Conservation (phyloP, 164 flowering plant genomes). For the Dillenia suffruticosa region DNA sequence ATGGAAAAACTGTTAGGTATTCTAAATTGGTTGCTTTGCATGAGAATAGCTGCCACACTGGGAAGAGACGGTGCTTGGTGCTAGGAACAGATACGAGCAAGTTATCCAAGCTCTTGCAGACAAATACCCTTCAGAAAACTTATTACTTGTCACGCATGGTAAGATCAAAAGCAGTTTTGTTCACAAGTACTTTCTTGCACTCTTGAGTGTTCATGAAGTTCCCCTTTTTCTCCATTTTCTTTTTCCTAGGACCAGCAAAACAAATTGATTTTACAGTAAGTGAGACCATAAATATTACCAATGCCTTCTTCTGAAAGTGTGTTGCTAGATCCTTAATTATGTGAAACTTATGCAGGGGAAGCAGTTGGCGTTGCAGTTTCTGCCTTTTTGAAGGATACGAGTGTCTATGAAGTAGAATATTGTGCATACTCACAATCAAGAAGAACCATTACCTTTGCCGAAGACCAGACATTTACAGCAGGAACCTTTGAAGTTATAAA, state of each 20-base stretch:
- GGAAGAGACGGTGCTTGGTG: constrained; percentile 48
- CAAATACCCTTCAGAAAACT: constrained; percentile 64
- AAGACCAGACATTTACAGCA: constrained; percentile 26
- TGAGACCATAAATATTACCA: no score
- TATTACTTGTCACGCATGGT: constrained; percentile 89
- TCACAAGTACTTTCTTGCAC: no score
- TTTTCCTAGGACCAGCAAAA: neutral
- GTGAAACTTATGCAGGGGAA: constrained; percentile 47
- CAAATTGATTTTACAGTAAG: no score
- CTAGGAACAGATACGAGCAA: constrained; percentile 49
- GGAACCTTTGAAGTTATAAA: constrained; percentile 39
- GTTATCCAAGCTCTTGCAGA: constrained; percentile 64
- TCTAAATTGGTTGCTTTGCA: constrained; percentile 5
- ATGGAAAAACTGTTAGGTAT: neutral
- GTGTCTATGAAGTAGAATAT: constrained; percentile 56
- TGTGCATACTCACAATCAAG: constrained; percentile 53
- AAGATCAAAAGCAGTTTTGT: constrained; percentile 6
- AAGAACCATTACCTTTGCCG: constrained; percentile 28
- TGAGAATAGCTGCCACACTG: constrained; percentile 61
- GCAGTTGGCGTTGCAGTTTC: constrained; percentile 66
- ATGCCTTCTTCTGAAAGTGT: no score
- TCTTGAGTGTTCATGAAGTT: neutral
- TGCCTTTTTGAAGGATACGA: constrained; percentile 28
- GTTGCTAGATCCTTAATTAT: no score
- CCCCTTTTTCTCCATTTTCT: neutral